phyloP scores from a whole-genome alignment of 768 basidiomycete genomes.

The Russula ochroleuca region DNA sequence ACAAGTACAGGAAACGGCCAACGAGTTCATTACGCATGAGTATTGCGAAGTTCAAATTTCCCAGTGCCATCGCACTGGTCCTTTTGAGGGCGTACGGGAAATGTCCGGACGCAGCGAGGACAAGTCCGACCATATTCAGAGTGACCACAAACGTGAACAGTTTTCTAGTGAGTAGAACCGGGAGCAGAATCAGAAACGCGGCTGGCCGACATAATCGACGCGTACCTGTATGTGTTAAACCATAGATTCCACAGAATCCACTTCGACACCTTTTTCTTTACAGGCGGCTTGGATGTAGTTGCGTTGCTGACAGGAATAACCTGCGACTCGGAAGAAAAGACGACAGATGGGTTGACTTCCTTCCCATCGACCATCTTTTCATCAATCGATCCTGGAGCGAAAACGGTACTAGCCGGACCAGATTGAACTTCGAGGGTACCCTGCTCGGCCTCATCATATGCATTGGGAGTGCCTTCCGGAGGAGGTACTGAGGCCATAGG shows the following conservation, averaged over 20 bases:
- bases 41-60: conserved; percentile 67
- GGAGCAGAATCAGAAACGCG: conserved; percentile 17
- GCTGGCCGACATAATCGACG: neutral
- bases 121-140: conserved; percentile 56
- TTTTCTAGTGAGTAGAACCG: conserved; percentile 12
- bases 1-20: conserved; percentile 66
- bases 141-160: conserved; percentile 13
- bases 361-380: conserved; percentile 24
- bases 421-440: conserved; percentile 29
- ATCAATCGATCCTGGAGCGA: conserved; percentile 5
- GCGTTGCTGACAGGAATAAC: conserved; percentile 31
- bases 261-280: conserved; percentile 51
- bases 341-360: conserved; percentile 10
- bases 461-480: conserved; percentile 27
- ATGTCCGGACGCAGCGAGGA: conserved; percentile 55
- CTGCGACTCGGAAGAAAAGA: conserved; percentile 37
- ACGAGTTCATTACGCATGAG: conserved; percentile 81
- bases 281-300: conserved; percentile 36
- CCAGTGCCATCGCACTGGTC: conserved; percentile 67
- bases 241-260: conserved; percentile 62
- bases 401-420: conserved; percentile 9
- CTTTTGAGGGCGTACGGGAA: conserved; percentile 67
- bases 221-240: conserved; percentile 76
- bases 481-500: conserved; percentile 28
- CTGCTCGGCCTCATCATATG: conserved; percentile 34